Percentiles rank a stretch among this genome's conserved stretches.
phyloP scores from a whole-genome alignment of 345 rosid species.

The Rhodamnia argentea region DNA sequence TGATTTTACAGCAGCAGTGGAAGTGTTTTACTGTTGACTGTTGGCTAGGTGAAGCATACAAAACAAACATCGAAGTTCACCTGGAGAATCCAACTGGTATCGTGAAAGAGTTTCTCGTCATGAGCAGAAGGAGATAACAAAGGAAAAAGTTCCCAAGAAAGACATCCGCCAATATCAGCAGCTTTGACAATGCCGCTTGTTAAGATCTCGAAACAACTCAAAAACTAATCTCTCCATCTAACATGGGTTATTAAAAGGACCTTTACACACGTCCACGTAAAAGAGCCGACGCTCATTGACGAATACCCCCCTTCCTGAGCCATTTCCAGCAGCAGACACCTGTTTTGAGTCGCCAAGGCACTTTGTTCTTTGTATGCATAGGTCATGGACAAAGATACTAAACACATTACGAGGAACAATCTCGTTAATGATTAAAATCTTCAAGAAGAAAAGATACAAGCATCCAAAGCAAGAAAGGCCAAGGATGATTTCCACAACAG shows the following conservation, averaged over 20 bases:
- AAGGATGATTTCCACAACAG: conserved; percentile 48
- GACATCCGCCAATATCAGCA: conserved; percentile 49
- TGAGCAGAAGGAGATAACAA: conserved; percentile 29
- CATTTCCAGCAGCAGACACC: conserved; percentile 35
- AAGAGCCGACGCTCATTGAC: conserved; percentile 24
- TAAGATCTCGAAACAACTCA: not conserved
- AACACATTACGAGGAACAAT: not conserved
- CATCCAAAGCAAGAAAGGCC: conserved; percentile 62
- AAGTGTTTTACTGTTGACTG: not conserved
- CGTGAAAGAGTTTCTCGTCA: conserved; percentile 26
- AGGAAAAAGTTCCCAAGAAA: conserved; percentile 53
- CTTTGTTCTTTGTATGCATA: not conserved
- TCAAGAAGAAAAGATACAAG: conserved; percentile 50
- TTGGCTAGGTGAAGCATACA: not conserved
- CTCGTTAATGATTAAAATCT: not conserved
- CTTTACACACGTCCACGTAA: conserved; percentile 23
- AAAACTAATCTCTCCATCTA: not conserved
- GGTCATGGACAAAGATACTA: not conserved
- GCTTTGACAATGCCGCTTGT: not conserved
- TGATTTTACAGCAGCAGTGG: not conserved
- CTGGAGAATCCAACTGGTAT: conserved; percentile 23
- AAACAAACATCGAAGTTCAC: conserved; percentile 13
- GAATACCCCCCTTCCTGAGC: conserved; percentile 26
- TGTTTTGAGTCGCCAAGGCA: conserved; percentile 49
- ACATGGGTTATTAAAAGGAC: conserved; percentile 6